A percentile compares a stretch with the other conserved stretches of the same genome.
These are phyloP conservation scores for Serendipita vermifera DNA, from an alignment of 768 basidiomycete genomes.

Conservation along the genomic window DNA sequence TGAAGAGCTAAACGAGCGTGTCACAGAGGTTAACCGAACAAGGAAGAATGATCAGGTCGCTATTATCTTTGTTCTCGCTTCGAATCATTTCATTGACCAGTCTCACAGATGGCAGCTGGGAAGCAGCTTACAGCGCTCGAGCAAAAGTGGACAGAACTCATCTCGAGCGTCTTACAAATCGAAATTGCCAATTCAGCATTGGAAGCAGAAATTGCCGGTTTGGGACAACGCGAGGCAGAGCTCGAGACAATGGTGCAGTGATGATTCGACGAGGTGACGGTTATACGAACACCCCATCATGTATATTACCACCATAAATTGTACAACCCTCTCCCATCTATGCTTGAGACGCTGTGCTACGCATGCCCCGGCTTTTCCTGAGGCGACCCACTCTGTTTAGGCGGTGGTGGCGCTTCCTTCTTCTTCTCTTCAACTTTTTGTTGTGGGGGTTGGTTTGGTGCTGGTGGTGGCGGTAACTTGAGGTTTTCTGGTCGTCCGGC, in stretches of 20 bases:
- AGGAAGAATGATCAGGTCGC: slow-evolving; percentile 74
- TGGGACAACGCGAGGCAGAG: slow-evolving; percentile 49
- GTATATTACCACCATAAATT: not conserved
- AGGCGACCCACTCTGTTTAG: no score
- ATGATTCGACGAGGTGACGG: not conserved
- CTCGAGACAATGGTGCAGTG: slow-evolving; percentile 21
- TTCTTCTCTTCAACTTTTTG: slow-evolving; percentile 60
- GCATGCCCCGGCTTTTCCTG: no score
- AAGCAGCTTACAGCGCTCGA: slow-evolving; percentile 70
- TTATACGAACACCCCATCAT: slow-evolving; percentile 3
- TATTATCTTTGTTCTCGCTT: not conserved
- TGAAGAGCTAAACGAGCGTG: slow-evolving; percentile 66
- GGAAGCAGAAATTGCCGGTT: slow-evolving; percentile 58
- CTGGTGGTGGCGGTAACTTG: slow-evolving; percentile 62
- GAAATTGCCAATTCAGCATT: slow-evolving; percentile 90
- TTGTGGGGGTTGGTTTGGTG: slow-evolving; percentile 52
- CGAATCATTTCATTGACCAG: not conserved
- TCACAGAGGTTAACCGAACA: slow-evolving; percentile 75
- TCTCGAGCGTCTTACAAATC: slow-evolving; percentile 81
- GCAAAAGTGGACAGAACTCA: slow-evolving; percentile 83
- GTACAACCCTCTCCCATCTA: no score
- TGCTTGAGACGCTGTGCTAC: no score
- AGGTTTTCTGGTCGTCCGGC: slow-evolving; percentile 52
- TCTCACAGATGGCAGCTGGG: slow-evolving; percentile 55
- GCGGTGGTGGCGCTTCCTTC: no score